A percentile compares a stretch with the other conserved stretches of the same genome.
Evolutionary conservation across 2,329 filamentous ascomycete species (phyloP).

Genomic region (Drechslerella coelobrocha): DNA sequence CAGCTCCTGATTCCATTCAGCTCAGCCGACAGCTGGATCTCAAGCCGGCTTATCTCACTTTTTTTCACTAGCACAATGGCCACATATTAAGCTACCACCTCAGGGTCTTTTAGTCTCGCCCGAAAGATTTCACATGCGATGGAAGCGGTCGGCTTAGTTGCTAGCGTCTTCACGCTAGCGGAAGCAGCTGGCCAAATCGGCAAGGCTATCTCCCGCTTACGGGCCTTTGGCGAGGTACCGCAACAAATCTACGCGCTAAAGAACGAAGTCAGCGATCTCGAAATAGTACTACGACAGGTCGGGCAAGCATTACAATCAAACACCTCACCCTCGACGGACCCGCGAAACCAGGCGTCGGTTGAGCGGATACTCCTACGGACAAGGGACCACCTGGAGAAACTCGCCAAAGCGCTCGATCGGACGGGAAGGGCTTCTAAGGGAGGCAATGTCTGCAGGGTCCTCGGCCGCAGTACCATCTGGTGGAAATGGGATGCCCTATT

Average conservation of each 20-base stretch:
- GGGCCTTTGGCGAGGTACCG: conserved; percentile 13
- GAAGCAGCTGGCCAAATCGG: conserved; percentile 11
- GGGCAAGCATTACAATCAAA: conserved; percentile 12
- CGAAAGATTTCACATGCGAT: too few relatives aligned
- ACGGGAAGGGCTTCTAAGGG: background rate
- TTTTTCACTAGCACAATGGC: too few relatives aligned
- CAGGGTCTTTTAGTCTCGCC: too few relatives aligned
- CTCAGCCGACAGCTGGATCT: too few relatives aligned
- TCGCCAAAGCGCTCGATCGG: conserved; percentile 8
- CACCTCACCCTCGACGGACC: background rate
- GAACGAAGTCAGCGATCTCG: conserved; percentile 19
- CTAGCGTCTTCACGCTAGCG: conserved; percentile 16
- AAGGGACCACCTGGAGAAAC: background rate
- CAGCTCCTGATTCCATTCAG: too few relatives aligned
- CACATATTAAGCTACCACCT: too few relatives aligned
- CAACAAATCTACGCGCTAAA: conserved; percentile 20
- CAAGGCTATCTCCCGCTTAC: conserved; percentile 16
- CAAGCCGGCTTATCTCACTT: too few relatives aligned
- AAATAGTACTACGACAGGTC: conserved; percentile 6
- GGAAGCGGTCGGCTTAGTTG: conserved; percentile 5
- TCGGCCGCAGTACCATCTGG: conserved; percentile 10
- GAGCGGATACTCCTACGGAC: conserved; percentile 5
- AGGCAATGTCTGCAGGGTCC: conserved; percentile 6
- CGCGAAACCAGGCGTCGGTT: background rate
- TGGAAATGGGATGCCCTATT: conserved; percentile 12